Conservation (phyloP, 164 flowering plant genomes). For the Liriodendron chinense region DNA sequence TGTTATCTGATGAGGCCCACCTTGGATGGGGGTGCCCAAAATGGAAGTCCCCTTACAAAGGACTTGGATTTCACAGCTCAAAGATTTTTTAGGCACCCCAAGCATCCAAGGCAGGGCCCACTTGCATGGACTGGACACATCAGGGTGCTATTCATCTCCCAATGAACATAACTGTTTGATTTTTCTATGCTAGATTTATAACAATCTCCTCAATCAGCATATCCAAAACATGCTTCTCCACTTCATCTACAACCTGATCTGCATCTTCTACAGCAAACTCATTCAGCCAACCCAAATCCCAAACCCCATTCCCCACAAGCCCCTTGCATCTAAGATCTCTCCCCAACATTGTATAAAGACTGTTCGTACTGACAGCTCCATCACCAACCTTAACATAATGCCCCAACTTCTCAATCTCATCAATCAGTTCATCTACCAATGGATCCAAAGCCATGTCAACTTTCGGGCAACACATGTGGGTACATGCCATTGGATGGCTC, state of each 20-base stretch:
- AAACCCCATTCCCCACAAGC: conserved; percentile 32
- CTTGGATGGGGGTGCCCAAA: background rate
- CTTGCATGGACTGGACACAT: no score
- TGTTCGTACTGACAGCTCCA: conserved; percentile 25
- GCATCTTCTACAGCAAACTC: conserved; percentile 42
- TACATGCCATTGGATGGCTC: conserved; percentile 3
- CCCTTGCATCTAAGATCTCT: conserved; percentile 49
- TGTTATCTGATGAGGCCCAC: background rate
- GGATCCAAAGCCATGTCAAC: conserved; percentile 30
- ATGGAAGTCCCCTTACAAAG: background rate
- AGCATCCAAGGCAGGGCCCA: no score
- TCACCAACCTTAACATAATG: conserved; percentile 26
- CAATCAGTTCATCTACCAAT: conserved; percentile 48
- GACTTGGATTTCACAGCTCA: background rate
- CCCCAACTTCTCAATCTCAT: conserved; percentile 48
- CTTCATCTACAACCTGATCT: conserved; percentile 36
- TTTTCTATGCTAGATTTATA: conserved; percentile 11
- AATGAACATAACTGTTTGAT: no score
- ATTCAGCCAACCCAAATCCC: conserved; percentile 66
- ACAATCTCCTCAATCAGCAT: conserved; percentile 54
- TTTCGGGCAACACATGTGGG: conserved; percentile 5
- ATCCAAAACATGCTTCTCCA: conserved; percentile 48
- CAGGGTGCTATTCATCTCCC: background rate
- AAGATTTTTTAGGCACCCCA: background rate
- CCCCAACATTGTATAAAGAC: conserved; percentile 35